phyloP scores from a whole-genome alignment of 208 protist species.

The Trypanosoma cruzi region DNA sequence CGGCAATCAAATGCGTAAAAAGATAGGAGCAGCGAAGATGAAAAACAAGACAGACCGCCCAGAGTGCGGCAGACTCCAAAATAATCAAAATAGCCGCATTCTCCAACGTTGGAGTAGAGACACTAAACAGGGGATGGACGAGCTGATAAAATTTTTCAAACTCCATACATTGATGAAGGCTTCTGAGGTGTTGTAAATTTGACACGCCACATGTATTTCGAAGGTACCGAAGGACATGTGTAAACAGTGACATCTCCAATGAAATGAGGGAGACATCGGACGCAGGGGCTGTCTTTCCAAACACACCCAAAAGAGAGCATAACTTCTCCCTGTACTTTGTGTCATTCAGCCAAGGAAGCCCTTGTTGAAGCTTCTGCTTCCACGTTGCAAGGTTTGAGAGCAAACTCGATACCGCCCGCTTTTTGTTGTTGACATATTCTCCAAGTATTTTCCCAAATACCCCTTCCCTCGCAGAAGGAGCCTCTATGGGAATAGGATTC shows the following conservation, averaged over 20 bases:
- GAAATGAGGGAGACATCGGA: constrained; percentile 27
- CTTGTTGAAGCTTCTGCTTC: constrained; percentile 39
- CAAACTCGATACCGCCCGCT: constrained; percentile 12
- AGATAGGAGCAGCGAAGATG: constrained; percentile 47
- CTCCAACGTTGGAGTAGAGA: constrained; percentile 13
- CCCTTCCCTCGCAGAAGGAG: constrained; percentile 33
- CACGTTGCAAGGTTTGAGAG: constrained; percentile 39
- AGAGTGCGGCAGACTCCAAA: constrained; percentile 35
- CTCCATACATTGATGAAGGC: constrained; percentile 24
- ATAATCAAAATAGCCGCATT: constrained; percentile 16
- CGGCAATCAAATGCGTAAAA: constrained; percentile 24
- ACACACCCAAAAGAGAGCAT: constrained; percentile 32
- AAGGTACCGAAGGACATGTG: constrained; percentile 29
- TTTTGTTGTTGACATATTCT: constrained; percentile 18
- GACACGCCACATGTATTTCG: constrained; percentile 8
- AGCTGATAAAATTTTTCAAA: constrained; percentile 41
- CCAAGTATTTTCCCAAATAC: constrained; percentile 25
- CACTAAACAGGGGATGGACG: constrained; percentile 32
- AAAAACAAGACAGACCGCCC: constrained; percentile 47
- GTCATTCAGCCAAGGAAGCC: constrained; percentile 37
- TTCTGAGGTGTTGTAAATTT: constrained; percentile 10
- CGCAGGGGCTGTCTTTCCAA: constrained; percentile 25
- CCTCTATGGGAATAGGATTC: constrained; percentile 29
- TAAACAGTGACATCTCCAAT: constrained; percentile 52
- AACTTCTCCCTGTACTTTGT: constrained; percentile 36